These are phyloP conservation scores for Oryza punctata DNA, from an alignment of 176 grass and related monocot genomes.

Conservation along the genomic window DNA sequence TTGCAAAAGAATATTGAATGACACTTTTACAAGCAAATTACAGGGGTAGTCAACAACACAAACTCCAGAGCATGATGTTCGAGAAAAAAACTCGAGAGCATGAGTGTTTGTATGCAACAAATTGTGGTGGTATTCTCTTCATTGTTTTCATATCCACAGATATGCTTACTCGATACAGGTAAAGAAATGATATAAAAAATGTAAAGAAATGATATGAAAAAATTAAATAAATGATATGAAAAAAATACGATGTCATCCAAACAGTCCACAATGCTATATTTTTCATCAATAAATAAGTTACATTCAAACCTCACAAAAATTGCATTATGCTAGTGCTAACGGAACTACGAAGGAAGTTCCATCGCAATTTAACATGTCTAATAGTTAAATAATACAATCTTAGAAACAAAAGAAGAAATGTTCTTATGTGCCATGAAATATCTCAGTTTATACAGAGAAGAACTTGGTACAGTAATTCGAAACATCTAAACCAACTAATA, in stretches of 20 bases:
- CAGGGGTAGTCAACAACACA: not conserved
- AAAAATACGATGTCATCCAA: not conserved
- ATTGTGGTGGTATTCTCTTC: not conserved
- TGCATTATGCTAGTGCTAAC: not conserved
- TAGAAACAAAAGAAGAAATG: not conserved
- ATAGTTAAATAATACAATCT: not conserved
- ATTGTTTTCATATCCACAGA: not conserved
- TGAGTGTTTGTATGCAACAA: not conserved
- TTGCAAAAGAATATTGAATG: not conserved
- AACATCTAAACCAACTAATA: constrained; percentile 16
- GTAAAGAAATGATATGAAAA: too few species aligned
- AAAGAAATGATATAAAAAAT: not conserved
- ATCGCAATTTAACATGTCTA: not conserved
- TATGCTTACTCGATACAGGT: not conserved
- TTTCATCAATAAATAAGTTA: not conserved
- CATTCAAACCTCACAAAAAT: not conserved
- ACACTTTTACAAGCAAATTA: not conserved
- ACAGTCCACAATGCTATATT: not conserved
- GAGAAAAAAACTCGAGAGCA: constrained; percentile 8
- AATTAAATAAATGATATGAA: too few species aligned
- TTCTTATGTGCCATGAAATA: not conserved
- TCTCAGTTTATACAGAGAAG: not conserved
- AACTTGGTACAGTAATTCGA: not conserved
- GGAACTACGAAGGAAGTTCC: not conserved
- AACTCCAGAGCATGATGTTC: constrained; percentile 13